Evolutionary conservation across 2,329 filamentous ascomycete species (phyloP).

Genomic region (Pseudogymnoascus sp.): DNA sequence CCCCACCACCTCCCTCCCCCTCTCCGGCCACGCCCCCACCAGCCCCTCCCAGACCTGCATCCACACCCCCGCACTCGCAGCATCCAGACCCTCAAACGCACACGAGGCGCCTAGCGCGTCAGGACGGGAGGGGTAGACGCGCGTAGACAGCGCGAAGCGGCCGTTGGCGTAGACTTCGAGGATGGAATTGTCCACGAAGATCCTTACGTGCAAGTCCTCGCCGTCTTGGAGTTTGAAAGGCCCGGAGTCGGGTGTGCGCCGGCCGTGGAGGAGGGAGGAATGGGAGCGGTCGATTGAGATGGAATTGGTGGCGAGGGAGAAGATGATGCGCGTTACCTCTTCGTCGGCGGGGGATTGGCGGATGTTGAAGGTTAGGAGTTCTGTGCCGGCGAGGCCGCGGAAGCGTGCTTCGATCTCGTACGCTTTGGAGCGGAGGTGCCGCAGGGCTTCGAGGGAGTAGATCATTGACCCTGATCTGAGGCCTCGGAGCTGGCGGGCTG

Average conservation of each 20-base stretch:
- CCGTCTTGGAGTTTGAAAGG: slow-evolving; percentile 12
- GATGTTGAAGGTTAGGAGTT: slow-evolving; percentile 16
- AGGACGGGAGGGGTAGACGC: slow-evolving; percentile 16
- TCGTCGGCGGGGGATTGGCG: slow-evolving; percentile 11
- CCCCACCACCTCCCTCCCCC: background rate
- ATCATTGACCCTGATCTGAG: slow-evolving; percentile 9
- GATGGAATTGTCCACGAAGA: slow-evolving; percentile 18
- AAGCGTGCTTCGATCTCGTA: slow-evolving; percentile 15
- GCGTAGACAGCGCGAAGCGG: slow-evolving; percentile 16
- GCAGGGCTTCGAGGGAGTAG: slow-evolving; percentile 1
- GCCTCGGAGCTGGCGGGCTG: slow-evolving; percentile 13
- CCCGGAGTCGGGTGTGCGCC: slow-evolving; percentile 9
- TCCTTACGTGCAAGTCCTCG: slow-evolving; percentile 13
- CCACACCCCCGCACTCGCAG: slow-evolving; percentile 6
- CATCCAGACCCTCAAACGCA: slow-evolving; percentile 15
- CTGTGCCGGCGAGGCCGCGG: slow-evolving; percentile 5
- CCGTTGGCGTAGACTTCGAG: slow-evolving; percentile 19
- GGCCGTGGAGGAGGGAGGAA: slow-evolving; percentile 10
- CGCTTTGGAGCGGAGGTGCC: slow-evolving; percentile 9
- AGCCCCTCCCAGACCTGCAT: slow-evolving; percentile 16
- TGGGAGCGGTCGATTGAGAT: slow-evolving; percentile 14
- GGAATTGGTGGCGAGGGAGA: slow-evolving; percentile 10
- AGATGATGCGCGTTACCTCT: slow-evolving; percentile 16
- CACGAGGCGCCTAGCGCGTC: slow-evolving; percentile 11
- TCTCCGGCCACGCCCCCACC: slow-evolving; percentile 11